phyloP scores from a whole-genome alignment of 2,329 filamentous ascomycete genomes.

The Biscogniauxia sp. region DNA sequence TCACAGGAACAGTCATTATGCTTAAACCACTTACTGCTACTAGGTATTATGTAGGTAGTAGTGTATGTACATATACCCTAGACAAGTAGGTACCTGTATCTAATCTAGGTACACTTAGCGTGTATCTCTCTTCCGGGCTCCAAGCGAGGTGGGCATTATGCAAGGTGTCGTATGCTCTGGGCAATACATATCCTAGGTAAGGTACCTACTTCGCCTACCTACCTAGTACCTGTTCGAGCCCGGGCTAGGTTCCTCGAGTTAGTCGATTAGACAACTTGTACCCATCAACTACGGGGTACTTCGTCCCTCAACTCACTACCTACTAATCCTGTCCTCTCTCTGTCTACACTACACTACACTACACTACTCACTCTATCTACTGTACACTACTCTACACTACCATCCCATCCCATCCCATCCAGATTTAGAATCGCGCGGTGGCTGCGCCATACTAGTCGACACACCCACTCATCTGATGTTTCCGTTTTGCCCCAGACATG shows the following conservation, averaged over 20 bases:
- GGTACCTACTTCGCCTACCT: neutral
- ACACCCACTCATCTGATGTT: conserved; percentile 40
- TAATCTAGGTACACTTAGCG: neutral
- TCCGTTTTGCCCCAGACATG: conserved; percentile 44
- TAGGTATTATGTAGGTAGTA: neutral
- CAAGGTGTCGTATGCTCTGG: conserved; percentile 28
- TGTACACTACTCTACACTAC: neutral
- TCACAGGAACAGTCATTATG: neutral
- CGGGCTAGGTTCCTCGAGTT: conserved; percentile 19
- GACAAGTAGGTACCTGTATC: neutral
- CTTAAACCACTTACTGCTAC: neutral
- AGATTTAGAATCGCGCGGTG: conserved; percentile 34
- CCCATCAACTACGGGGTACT: conserved; percentile 23
- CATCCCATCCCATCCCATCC: conserved; percentile 20
- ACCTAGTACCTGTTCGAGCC: conserved; percentile 15
- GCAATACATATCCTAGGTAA: too few species aligned
- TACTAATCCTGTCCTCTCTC: conserved; percentile 4
- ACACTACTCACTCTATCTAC: conserved; percentile 1
- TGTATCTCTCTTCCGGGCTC: neutral
- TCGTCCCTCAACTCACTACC: conserved; percentile 12
- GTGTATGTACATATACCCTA: too few species aligned
- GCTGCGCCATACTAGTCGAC: conserved; percentile 26
- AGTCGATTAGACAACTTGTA: conserved; percentile 10
- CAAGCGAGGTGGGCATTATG: conserved; percentile 25
- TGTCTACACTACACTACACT: neutral